Conservation (phyloP, 2,329 filamentous ascomycete genomes). For the Calonectria ilicicola region DNA sequence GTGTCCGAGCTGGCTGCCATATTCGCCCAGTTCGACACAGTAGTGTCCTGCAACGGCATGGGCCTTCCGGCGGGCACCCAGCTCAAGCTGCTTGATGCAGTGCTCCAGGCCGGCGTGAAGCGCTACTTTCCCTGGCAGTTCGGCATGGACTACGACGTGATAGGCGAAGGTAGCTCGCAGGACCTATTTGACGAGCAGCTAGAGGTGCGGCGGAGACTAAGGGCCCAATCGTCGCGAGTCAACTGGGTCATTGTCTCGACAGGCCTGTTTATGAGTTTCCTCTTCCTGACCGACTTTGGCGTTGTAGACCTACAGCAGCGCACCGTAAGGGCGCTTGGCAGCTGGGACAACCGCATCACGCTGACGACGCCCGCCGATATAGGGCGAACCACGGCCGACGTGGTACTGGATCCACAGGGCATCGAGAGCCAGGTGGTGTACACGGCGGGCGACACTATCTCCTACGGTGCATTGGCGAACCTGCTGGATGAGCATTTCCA, state of each 20-base stretch:
- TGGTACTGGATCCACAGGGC: conserved; percentile 58
- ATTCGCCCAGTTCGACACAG: conserved; percentile 61
- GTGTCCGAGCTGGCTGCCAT: conserved; percentile 52
- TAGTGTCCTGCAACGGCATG: conserved; percentile 74
- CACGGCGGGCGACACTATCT: conserved; percentile 72
- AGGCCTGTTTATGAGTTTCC: conserved; percentile 77
- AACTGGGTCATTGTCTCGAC: conserved; percentile 76
- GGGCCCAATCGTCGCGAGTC: conserved; percentile 56
- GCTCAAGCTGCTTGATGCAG: conserved; percentile 67
- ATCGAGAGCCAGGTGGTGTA: conserved; percentile 62
- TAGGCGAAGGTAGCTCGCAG: conserved; percentile 70
- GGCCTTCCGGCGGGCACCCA: conserved; percentile 66
- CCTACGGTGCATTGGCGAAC: conserved; percentile 66
- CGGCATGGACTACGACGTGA: conserved; percentile 77
- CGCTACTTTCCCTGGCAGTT: conserved; percentile 80
- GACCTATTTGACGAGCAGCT: conserved; percentile 77
- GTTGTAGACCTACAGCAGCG: conserved; percentile 63
- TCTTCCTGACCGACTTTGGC: conserved; percentile 73
- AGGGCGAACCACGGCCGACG: conserved; percentile 67
- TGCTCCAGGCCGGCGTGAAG: conserved; percentile 60
- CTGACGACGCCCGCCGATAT: conserved; percentile 75
- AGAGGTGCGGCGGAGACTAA: conserved; percentile 65
- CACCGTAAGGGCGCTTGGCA: conserved; percentile 66
- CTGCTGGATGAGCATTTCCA: conserved; percentile 58
- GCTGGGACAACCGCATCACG: conserved; percentile 72